Evolutionary conservation across 2,329 filamentous ascomycete species (phyloP).

Genomic region (Pseudogymnoascus sp.): DNA sequence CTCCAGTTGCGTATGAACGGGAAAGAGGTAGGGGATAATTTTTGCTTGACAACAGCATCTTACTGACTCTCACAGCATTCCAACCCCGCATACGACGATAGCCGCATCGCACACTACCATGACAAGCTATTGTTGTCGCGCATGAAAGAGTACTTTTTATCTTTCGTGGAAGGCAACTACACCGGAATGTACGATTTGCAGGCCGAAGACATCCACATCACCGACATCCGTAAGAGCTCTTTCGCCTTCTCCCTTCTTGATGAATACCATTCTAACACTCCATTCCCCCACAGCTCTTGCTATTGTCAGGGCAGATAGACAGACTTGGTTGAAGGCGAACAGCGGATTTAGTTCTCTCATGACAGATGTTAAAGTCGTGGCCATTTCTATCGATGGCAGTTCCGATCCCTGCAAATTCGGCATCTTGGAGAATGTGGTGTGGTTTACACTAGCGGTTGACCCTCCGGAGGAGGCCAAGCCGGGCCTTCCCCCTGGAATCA

Average conservation of each 20-base stretch:
- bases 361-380: background rate
- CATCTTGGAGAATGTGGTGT: slow-evolving; percentile 11
- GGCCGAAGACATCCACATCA: background rate
- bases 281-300: background rate
- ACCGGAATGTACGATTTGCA: background rate
- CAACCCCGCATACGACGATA: background rate
- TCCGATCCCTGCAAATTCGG: slow-evolving; percentile 1
- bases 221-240: background rate
- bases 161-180: background rate
- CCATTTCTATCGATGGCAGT: slow-evolving; percentile 8
- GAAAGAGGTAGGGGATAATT: background rate
- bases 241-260: background rate
- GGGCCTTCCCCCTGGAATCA: slow-evolving; percentile 7
- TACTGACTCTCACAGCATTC: background rate
- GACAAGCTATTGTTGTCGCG: background rate
- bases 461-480: slow-evolving; percentile 1
- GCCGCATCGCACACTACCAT: background rate
- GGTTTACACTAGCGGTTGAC: slow-evolving; percentile 9
- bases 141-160: background rate
- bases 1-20: background rate
- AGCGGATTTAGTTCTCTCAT: background rate
- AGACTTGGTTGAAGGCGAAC: background rate
- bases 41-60: background rate
- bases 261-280: background rate
- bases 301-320: background rate